Conservation (phyloP, 257 asterid genomes). For the Salvia miltiorrhiza region DNA sequence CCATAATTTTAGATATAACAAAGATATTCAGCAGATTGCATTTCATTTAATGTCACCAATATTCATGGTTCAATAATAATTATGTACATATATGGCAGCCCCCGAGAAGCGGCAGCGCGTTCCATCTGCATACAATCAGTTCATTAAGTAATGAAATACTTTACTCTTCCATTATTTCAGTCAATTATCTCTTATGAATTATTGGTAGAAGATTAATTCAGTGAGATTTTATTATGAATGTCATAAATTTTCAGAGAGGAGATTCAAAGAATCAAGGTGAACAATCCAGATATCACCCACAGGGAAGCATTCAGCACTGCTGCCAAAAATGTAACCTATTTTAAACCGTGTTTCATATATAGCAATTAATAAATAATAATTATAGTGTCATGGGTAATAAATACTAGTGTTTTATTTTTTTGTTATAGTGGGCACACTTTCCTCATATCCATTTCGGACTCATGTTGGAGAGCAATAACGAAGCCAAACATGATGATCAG, state of each 20-base stretch:
- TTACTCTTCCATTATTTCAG: background rate
- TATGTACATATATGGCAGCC: conserved; percentile 39
- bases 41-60: background rate
- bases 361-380: background rate
- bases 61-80: background rate
- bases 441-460: conserved; percentile 94
- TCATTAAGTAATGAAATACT: conserved; percentile 58
- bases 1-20: background rate
- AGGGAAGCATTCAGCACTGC: conserved; percentile 95
- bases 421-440: conserved; percentile 82
- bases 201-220: background rate
- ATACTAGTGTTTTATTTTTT: background rate
- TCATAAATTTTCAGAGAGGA: conserved; percentile 53
- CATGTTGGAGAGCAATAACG: conserved; percentile 74
- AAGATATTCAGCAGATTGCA: no score
- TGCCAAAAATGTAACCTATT: conserved; percentile 70
- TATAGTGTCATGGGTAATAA: background rate
- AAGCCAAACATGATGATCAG: conserved; percentile 45
- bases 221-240: background rate
- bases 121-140: conserved; percentile 92
- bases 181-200: background rate
- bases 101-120: conserved; percentile 94
- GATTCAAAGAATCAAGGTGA: conserved; percentile 86
- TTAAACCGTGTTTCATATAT: background rate
- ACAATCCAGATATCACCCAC: conserved; percentile 82